Percentiles rank a stretch among this genome's conserved stretches.
These are phyloP conservation scores for Cephalotrichum gorgonifer DNA, from an alignment of 2,329 filamentous ascomycete species.

Conservation along the genomic window DNA sequence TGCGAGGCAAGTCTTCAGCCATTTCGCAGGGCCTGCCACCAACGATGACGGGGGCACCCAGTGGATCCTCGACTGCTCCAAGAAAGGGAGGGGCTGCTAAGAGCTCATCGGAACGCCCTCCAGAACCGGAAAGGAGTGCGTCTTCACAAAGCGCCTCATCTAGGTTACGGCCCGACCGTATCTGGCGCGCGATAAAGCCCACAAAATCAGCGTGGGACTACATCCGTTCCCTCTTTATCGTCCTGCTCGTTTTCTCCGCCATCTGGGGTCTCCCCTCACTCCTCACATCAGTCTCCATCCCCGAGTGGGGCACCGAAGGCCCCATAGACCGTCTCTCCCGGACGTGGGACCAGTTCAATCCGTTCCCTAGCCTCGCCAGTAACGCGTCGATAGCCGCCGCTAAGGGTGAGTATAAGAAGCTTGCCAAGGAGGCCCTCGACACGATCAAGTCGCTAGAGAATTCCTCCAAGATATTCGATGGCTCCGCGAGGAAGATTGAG, in stretches of 20 bases:
- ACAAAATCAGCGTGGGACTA: neutral
- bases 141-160: neutral
- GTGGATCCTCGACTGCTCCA: too few relatives aligned
- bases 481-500: slow-evolving; percentile 31
- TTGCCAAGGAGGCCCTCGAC: slow-evolving; percentile 15
- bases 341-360: slow-evolving; percentile 18
- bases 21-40: too few relatives aligned
- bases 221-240: slow-evolving; percentile 2
- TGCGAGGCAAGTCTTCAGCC: too few relatives aligned
- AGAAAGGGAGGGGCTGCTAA: too few relatives aligned
- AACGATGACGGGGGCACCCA: too few relatives aligned
- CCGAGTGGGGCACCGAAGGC: slow-evolving; percentile 11
- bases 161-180: neutral
- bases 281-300: neutral
- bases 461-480: slow-evolving; percentile 21
- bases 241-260: slow-evolving; percentile 3
- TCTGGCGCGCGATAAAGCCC: neutral
- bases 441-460: slow-evolving; percentile 19
- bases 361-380: slow-evolving; percentile 7
- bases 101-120: too few relatives aligned
- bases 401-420: neutral
- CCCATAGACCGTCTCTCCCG: slow-evolving; percentile 11
- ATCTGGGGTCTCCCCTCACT: neutral
- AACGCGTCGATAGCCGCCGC: neutral
- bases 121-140: neutral